Percentiles rank a stretch among this genome's conserved stretches.
These are phyloP conservation scores for Phialophora verrucosa DNA, from an alignment of 2,329 filamentous ascomycete species.

Conservation along the genomic window DNA sequence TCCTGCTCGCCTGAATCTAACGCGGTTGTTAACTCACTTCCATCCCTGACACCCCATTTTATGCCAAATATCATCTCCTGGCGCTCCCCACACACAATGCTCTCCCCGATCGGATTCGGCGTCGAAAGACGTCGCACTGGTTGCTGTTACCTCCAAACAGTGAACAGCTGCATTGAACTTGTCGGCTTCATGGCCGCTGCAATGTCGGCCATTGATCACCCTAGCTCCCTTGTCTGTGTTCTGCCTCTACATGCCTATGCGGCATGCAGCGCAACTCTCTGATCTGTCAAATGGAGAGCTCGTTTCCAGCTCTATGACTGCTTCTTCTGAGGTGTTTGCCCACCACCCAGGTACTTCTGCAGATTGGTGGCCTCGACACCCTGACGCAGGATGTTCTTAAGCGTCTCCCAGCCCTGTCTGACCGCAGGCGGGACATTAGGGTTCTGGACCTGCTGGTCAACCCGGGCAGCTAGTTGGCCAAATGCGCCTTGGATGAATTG, in stretches of 20 bases:
- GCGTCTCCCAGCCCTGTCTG: conserved; percentile 76
- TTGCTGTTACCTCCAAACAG: background rate
- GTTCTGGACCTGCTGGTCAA: conserved; percentile 81
- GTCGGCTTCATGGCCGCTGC: background rate
- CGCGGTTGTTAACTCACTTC: background rate
- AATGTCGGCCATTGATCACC: background rate
- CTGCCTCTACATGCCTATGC: background rate
- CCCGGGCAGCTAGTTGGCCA: conserved; percentile 70
- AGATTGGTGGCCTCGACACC: conserved; percentile 81
- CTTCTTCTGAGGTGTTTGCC: conserved; percentile 49
- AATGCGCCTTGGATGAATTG: conserved; percentile 88
- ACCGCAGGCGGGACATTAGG: conserved; percentile 84
- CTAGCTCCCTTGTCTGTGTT: background rate
- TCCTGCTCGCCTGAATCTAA: background rate
- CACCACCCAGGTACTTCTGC: conserved; percentile 69
- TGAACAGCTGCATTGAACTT: background rate
- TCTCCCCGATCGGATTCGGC: background rate
- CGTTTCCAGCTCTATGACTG: conserved; percentile 48
- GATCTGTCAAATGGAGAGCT: background rate
- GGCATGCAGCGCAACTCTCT: background rate
- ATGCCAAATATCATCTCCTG: background rate
- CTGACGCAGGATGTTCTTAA: conserved; percentile 75
- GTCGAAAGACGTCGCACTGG: background rate
- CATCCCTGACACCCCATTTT: background rate
- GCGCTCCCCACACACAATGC: background rate